Conservation (phyloP, 2,329 filamentous ascomycete genomes). For the Aspergillus pseudonomiae region DNA sequence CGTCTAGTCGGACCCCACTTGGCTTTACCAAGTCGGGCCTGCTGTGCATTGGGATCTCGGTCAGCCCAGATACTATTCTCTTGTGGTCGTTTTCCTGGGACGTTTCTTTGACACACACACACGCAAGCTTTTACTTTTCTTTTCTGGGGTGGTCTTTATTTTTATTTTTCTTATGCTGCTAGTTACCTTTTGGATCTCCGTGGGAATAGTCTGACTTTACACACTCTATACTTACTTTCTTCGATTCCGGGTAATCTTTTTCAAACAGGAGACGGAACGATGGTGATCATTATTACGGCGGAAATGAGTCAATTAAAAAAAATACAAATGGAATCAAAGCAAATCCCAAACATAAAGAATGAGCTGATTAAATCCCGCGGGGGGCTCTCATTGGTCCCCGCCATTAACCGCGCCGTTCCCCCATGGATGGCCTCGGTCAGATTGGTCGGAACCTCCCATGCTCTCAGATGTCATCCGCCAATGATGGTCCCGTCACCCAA, state of each 20-base stretch:
- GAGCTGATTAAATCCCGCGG: neutral
- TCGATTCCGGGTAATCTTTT: neutral
- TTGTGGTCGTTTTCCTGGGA: neutral
- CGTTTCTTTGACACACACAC: constrained; percentile 1
- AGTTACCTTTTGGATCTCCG: neutral
- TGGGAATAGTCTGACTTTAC: too few relatives aligned
- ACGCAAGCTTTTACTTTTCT: neutral
- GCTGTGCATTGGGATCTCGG: constrained; percentile 11
- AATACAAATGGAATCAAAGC: neutral
- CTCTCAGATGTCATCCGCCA: constrained; percentile 1
- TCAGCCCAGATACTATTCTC: neutral
- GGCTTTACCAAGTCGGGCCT: constrained; percentile 14
- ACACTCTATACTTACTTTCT: neutral
- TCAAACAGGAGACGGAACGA: neutral
- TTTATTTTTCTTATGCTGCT: neutral
- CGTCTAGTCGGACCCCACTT: constrained; percentile 1
- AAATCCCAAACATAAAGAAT: neutral
- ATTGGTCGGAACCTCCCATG: neutral
- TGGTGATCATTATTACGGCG: neutral
- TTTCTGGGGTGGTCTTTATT: neutral
- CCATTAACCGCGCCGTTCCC: neutral
- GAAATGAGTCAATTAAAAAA: neutral
- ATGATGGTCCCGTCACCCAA: neutral
- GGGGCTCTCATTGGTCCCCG: neutral
- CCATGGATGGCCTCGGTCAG: neutral